Percentiles rank a stretch among this genome's conserved stretches.
Evolutionary conservation across 176 grass and related monocot species (phyloP).

Genomic region (Aegilops speltoides): DNA sequence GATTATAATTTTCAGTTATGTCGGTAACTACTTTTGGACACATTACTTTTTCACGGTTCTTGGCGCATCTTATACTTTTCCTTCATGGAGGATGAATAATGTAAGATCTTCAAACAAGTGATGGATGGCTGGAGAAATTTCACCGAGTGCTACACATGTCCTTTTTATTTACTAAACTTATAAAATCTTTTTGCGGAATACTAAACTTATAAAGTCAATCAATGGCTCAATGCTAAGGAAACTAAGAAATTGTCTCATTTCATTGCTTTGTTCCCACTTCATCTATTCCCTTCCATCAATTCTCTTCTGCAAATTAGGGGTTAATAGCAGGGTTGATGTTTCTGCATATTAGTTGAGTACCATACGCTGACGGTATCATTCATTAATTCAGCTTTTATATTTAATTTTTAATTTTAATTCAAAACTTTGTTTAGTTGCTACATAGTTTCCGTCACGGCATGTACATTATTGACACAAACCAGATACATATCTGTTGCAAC

Average conservation of each 20-base stretch:
- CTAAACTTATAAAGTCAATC: background rate
- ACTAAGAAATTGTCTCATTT: background rate
- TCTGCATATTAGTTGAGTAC: background rate
- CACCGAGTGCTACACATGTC: background rate
- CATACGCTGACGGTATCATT: background rate
- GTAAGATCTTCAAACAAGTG: conserved; percentile 47
- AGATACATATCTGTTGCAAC: background rate
- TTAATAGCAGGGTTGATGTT: background rate
- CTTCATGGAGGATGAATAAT: conserved; percentile 99
- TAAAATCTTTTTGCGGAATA: background rate
- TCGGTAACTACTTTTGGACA: conserved; percentile 99
- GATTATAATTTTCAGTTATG: conserved; percentile 99
- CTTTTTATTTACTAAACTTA: background rate
- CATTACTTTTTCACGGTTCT: conserved; percentile 98
- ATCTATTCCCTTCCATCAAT: background rate
- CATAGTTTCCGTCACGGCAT: background rate
- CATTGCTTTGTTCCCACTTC: background rate
- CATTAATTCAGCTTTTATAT: background rate
- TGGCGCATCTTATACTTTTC: conserved; percentile 93
- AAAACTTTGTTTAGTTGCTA: background rate
- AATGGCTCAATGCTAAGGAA: background rate
- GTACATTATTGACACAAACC: background rate
- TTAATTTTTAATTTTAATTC: background rate
- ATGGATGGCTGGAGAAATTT: background rate
- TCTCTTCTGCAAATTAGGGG: background rate